Evolutionary conservation across 352 stramenopile species (phyloP), one percentile per base, ranked within the genome.

Genomic region (Pythium volutum): DNA sequence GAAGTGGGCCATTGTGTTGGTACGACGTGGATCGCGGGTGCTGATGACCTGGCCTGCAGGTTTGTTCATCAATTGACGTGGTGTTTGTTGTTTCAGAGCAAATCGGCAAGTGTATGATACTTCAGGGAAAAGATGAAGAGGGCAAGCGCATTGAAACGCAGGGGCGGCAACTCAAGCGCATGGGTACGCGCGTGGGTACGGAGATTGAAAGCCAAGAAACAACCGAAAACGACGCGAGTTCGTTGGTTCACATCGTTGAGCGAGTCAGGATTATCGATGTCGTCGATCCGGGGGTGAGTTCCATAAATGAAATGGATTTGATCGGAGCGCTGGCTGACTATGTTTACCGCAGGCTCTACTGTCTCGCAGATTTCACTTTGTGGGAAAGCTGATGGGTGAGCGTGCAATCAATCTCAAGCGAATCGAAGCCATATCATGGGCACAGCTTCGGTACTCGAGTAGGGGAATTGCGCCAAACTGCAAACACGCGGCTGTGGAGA

Each of bases 1-100:
- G 84, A 93, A 63, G 81, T 91, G 58, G 84, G 81, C 5, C 91
- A 84, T 59, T 91, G 81, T 27, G 75, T 89, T 46, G 80, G 82
- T 89, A 75, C 45, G 76, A 26, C 12, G 50, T 16, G 10, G 2
- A 25, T 36, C 22, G 50, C 7, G n/a, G 71, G 79, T 71, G 33
- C 62, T 45, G 8, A 14, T 60, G 15, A 26, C 8, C 29, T 50
- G 20, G 10, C 18, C 18, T 25, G 18, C 7, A 20, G 18, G 9
- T 5, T 50, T 16, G 3, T 20, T 15, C 14, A 43, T 43, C 11
- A 43, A 31, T 31, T 23, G 55, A 42, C 15, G 11, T 62, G 36
- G 20, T 36, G 2, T 26, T 54, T 15, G n/a, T 12, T 1, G 3
- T 26, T 0, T 26, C 11, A 91, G 84, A 93, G 31, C 82, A 91